phyloP scores from a whole-genome alignment of 2,329 filamentous ascomycete species.

The Trichoderma sp. region DNA sequence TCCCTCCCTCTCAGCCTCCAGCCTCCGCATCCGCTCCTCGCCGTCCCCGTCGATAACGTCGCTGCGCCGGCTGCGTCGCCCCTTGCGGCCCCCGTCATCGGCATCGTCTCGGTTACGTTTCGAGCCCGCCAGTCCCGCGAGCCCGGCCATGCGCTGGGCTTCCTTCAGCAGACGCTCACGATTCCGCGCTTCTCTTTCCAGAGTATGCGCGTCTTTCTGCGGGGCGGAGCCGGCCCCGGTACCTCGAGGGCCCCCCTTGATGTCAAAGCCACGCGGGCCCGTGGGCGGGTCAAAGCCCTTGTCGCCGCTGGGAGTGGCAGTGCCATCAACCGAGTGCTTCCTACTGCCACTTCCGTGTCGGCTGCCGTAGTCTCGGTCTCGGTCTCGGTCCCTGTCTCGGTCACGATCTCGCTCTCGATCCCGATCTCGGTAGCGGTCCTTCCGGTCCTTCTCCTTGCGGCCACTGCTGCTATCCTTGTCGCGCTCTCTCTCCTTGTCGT shows the following conservation, averaged over 20 bases:
- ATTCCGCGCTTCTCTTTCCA: slow-evolving; percentile 66
- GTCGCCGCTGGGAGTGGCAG: slow-evolving; percentile 35
- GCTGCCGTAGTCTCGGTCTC: slow-evolving; percentile 34
- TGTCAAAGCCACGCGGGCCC: slow-evolving; percentile 41
- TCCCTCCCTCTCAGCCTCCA: slow-evolving; percentile 60
- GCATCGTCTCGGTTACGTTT: slow-evolving; percentile 53
- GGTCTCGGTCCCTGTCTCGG: slow-evolving; percentile 36
- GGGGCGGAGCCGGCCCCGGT: slow-evolving; percentile 22
- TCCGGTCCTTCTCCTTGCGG: slow-evolving; percentile 35
- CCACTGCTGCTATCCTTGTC: slow-evolving; percentile 30
- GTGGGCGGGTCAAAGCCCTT: slow-evolving; percentile 43
- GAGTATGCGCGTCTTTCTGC: slow-evolving; percentile 60
- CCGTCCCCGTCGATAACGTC: slow-evolving; percentile 49
- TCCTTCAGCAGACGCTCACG: slow-evolving; percentile 67
- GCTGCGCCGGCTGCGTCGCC: slow-evolving; percentile 44
- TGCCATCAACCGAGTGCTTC: slow-evolving; percentile 29
- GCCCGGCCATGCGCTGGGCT: slow-evolving; percentile 61
- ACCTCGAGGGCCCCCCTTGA: slow-evolving; percentile 30
- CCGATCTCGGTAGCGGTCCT: slow-evolving; percentile 38
- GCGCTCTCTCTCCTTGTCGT: slow-evolving; percentile 39
- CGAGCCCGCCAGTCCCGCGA: slow-evolving; percentile 45
- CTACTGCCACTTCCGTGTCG: slow-evolving; percentile 36
- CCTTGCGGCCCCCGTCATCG: slow-evolving; percentile 41
- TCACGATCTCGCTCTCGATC: slow-evolving; percentile 38
- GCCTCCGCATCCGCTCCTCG: slow-evolving; percentile 51